A percentile compares a stretch with the other conserved stretches of the same genome.
Evolutionary conservation across 208 protist species (phyloP).

Genomic region (Leishmania tropica): DNA sequence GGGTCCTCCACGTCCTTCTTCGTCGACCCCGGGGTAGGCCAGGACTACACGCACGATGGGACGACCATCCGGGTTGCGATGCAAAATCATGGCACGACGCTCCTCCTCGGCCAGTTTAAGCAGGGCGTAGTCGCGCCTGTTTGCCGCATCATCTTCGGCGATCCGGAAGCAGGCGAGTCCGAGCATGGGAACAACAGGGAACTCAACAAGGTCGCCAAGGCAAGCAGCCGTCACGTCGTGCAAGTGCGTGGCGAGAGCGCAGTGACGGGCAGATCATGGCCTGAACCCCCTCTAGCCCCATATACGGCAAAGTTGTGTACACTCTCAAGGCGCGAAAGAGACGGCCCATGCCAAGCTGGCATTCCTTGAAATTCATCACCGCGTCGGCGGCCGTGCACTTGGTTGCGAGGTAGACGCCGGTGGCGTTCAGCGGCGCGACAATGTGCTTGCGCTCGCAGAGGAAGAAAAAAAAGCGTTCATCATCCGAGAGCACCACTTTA

Average conservation of each 20-base stretch:
- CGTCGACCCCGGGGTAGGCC: slow-evolving; percentile 29
- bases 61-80: slow-evolving; percentile 39
- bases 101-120: slow-evolving; percentile 29
- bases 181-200: slow-evolving; percentile 41
- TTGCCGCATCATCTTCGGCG: slow-evolving; percentile 20
- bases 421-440: slow-evolving; percentile 47
- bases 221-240: slow-evolving; percentile 21
- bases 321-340: slow-evolving; percentile 70
- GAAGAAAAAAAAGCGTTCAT: slow-evolving; percentile 54
- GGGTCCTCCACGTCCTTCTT: slow-evolving; percentile 42
- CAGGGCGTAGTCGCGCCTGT: slow-evolving; percentile 34
- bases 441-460: slow-evolving; percentile 47
- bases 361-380: slow-evolving; percentile 70
- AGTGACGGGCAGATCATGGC: slow-evolving; percentile 45
- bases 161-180: slow-evolving; percentile 52
- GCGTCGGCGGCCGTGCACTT: slow-evolving; percentile 35
- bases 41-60: slow-evolving; percentile 37
- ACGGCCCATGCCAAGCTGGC: slow-evolving; percentile 64
- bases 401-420: slow-evolving; percentile 50
- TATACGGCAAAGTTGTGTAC: slow-evolving; percentile 59
- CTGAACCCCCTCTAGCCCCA: slow-evolving; percentile 60
- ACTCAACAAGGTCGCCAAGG: slow-evolving; percentile 21
- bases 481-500: slow-evolving; percentile 61
- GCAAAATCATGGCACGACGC: slow-evolving; percentile 38
- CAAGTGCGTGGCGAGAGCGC: slow-evolving; percentile 42